phyloP scores from a whole-genome alignment of 2,329 filamentous ascomycete genomes.

The Neopestalotiopsis rosae region DNA sequence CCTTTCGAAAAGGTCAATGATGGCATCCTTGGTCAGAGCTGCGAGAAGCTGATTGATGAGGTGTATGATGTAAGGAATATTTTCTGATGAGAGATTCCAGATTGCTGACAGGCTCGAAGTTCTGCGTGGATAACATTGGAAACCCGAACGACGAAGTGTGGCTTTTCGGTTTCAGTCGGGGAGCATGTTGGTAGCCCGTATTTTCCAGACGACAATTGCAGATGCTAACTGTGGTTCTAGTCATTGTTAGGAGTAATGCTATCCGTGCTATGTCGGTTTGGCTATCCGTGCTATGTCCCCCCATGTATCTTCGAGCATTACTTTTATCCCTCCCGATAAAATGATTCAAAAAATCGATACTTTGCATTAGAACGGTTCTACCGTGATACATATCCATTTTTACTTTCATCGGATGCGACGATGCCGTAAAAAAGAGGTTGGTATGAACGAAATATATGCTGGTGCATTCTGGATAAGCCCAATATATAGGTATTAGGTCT shows the following conservation, averaged over 20 bases:
- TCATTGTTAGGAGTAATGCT: background rate
- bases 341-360: no score
- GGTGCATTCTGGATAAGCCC: no score
- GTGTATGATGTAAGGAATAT: background rate
- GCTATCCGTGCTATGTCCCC: no score
- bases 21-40: background rate
- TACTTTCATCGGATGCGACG: no score
- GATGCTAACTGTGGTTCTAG: background rate
- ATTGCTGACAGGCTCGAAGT: background rate
- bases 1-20: background rate
- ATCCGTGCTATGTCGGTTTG: no score
- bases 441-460: no score
- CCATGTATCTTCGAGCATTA: no score
- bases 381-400: no score
- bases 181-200: background rate
- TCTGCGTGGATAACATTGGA: background rate
- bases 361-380: no score
- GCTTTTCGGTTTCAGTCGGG: conserved; percentile 1
- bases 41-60: background rate
- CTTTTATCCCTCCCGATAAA: no score
- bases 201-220: background rate
- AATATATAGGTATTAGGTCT: no score
- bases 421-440: no score
- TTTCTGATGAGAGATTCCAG: background rate
- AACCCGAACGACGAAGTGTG: background rate